Evolutionary conservation across 768 basidiomycete genomes (phyloP).

Genomic region (Exidia glandulosa): DNA sequence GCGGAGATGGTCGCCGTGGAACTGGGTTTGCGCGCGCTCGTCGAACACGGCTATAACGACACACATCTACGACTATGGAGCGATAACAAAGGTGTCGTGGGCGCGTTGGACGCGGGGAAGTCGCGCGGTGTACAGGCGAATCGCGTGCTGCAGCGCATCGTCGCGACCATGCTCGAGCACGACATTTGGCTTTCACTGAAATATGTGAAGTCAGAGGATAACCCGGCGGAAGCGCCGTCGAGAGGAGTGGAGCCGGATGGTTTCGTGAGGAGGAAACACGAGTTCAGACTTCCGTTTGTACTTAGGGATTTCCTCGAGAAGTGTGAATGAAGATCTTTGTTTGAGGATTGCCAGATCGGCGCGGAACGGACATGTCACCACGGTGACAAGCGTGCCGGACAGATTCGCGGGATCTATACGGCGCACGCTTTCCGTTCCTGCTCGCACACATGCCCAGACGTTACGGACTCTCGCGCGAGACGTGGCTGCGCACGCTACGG

Average conservation of each 20-base stretch:
- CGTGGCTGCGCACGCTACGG: background rate
- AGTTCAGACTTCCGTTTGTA: too few species aligned
- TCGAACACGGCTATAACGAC: background rate
- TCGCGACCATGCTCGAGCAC: background rate
- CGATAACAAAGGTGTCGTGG: background rate
- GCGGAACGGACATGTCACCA: background rate
- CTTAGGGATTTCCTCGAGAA: too few species aligned
- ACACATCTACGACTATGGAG: background rate
- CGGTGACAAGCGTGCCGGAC: background rate
- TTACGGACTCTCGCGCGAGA: background rate
- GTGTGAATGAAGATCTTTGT: background rate
- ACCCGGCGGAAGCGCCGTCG: background rate
- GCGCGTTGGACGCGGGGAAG: background rate
- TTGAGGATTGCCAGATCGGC: background rate
- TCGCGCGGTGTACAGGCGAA: background rate
- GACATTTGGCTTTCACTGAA: background rate
- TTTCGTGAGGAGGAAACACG: background rate
- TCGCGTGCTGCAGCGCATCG: background rate
- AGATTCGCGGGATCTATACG: background rate
- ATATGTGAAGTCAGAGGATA: background rate
- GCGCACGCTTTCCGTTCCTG: background rate
- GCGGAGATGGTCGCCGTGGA: background rate
- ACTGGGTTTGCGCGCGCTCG: background rate
- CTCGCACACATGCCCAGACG: too few species aligned
- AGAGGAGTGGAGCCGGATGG: background rate